Conservation (phyloP, 2,329 filamentous ascomycete species). For the Fusarium sp. region DNA sequence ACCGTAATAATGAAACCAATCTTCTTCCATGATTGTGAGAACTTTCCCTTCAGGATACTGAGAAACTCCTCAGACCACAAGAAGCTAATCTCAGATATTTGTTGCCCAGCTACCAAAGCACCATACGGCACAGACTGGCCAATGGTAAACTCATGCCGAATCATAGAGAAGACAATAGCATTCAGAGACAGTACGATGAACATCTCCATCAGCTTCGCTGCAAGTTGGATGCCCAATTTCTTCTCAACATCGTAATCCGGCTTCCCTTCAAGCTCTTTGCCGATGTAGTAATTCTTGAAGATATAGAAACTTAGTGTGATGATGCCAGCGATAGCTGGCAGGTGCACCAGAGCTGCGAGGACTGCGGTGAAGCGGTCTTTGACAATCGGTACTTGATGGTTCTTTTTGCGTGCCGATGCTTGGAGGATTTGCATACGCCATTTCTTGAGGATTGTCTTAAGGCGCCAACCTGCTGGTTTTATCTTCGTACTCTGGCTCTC, state of each 20-base stretch:
- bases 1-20: constrained; percentile 23
- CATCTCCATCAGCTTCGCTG: constrained; percentile 39
- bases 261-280: constrained; percentile 36
- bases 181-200: constrained; percentile 37
- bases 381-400: constrained; percentile 27
- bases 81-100: constrained; percentile 38
- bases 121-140: constrained; percentile 35
- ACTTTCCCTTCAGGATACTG: constrained; percentile 28
- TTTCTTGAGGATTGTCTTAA: constrained; percentile 33
- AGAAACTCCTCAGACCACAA: constrained; percentile 39
- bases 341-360: constrained; percentile 27
- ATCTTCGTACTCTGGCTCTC: not conserved
- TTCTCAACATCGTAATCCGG: constrained; percentile 34
- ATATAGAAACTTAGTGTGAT: constrained; percentile 35
- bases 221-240: constrained; percentile 36
- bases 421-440: constrained; percentile 29
- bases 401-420: constrained; percentile 3
- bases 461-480: constrained; percentile 22
- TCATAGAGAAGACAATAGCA: constrained; percentile 33
- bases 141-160: constrained; percentile 32
- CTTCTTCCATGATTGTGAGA: constrained; percentile 36
- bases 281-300: constrained; percentile 40
- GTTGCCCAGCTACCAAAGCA: constrained; percentile 33
- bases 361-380: constrained; percentile 33
- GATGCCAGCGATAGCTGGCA: constrained; percentile 34